phyloP scores from a whole-genome alignment of 306 rosid genomes.

The Boehmeria nivea region DNA sequence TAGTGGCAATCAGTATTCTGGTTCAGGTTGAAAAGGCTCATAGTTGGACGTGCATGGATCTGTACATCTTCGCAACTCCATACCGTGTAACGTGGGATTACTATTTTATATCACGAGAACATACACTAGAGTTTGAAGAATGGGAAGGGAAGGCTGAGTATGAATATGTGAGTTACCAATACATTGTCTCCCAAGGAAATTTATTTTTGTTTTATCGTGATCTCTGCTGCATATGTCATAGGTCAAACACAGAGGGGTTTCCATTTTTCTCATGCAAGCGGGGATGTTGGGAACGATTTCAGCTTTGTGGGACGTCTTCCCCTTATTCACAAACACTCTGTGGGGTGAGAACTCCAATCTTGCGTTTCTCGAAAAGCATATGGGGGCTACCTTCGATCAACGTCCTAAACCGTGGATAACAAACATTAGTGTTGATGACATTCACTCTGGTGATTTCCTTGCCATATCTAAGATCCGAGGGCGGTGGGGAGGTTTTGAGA shows the following conservation, averaged over 20 bases:
- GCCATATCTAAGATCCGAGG: constrained; percentile 95
- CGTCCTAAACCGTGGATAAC: constrained; percentile 90
- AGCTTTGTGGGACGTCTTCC: constrained; percentile 85
- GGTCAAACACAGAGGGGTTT: constrained; percentile 78
- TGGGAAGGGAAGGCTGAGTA: constrained; percentile 86
- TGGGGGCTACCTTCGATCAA: constrained; percentile 69
- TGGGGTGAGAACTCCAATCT: constrained; percentile 88
- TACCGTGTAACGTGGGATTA: constrained; percentile 95
- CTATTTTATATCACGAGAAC: constrained; percentile 82
- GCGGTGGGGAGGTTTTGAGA: constrained; percentile 97
- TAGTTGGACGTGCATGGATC: constrained; percentile 90
- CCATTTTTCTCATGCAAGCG: constrained; percentile 89
- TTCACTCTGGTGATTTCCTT: constrained; percentile 96
- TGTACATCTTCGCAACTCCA: constrained; percentile 93
- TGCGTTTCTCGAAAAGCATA: constrained; percentile 66
- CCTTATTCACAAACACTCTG: constrained; percentile 77
- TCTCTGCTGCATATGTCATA: constrained; percentile 32
- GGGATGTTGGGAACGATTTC: constrained; percentile 85
- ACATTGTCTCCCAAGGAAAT: too few relatives aligned
- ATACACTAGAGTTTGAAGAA: constrained; percentile 68
- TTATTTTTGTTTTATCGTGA: constrained; percentile 10
- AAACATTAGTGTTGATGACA: constrained; percentile 55
- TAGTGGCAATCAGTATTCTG: constrained; percentile 6
- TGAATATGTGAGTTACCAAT: constrained; percentile 77
- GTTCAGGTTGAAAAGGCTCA: constrained; percentile 74